Conservation (phyloP, 164 flowering plant genomes). For the Tinospora cordifolia region DNA sequence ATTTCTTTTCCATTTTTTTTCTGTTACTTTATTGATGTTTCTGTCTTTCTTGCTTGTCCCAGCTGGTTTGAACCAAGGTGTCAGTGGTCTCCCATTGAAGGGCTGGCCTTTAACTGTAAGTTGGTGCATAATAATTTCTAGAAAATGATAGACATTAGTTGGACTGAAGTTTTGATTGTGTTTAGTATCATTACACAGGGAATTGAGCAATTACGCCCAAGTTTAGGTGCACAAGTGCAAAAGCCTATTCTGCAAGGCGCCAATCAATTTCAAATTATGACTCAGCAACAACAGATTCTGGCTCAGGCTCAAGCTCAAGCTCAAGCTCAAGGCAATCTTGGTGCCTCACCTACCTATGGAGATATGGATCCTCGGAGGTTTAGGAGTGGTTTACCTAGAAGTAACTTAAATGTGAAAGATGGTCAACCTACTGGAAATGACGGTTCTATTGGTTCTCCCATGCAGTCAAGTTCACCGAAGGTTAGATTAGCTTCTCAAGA, state of each 20-base stretch:
- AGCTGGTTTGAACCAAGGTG: conserved; percentile 67
- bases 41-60: not conserved
- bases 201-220: conserved; percentile 59
- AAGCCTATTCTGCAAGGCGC: conserved; percentile 52
- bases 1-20: not conserved
- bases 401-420: conserved; percentile 54
- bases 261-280: conserved; percentile 58
- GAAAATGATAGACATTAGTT: not conserved
- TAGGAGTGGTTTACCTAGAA: conserved; percentile 50
- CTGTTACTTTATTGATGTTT: not conserved
- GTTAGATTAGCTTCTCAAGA: conserved; percentile 32
- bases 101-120: conserved; percentile 92
- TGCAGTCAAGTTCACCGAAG: conserved; percentile 74
- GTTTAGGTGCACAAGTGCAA: conserved; percentile 56
- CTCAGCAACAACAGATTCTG: conserved; percentile 59
- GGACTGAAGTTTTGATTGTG: not conserved
- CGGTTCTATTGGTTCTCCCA: conserved; percentile 76
- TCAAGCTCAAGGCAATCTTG: conserved; percentile 66
- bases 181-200: conserved; percentile 35
- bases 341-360: conserved; percentile 49
- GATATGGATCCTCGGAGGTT: conserved; percentile 58
- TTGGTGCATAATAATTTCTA: conserved; percentile 1
- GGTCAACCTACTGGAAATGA: conserved; percentile 70
- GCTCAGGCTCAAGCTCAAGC: conserved; percentile 80
- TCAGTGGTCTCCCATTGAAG: conserved; percentile 63